Evolutionary conservation across 2,329 filamentous ascomycete genomes (phyloP), one percentile per base, ranked within the genome.

Genomic region (Aspergillus ochraceus): DNA sequence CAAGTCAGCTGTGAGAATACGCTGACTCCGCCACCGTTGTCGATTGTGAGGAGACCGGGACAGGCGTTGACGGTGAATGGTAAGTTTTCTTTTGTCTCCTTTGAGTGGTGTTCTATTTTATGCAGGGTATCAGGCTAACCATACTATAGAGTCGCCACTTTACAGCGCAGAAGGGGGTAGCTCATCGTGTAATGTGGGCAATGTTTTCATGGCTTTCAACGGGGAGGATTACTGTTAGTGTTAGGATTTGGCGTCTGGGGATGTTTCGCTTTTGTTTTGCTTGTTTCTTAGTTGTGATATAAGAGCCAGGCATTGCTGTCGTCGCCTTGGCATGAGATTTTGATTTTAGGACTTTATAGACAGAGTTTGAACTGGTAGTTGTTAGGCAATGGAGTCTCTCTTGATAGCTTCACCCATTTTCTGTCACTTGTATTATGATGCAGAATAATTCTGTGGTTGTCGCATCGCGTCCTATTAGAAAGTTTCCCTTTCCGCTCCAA

Each of bases 1-100:
- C 58, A 61, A 17, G 52, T 61, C 14, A 12, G 45, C 11, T 63
- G 61, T 32, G 61, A 63, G 54, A 50, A 57, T 14, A 12, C 10
- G 11, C 22, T 63, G 52, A 63, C 61, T 19, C 59, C 61, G 2
- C 26, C 36, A 2, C 49, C 30, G 6, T 30, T 52, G 50, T 14
- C 45, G 10, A 42, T 63, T 1, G 32, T 63, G 26, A 45, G 51
- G 4, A 52, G 26, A 17, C 61, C 61, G 4, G 19, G 2, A 3
- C 8, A 50, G 19, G 47, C 24, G 17, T 32, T 57, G 32, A 20
- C 46, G 6, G 54, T 57, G 49, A 47, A 57, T 42, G 12, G 54
- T 57, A 10, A 42, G 54, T 46, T 6, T 14, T 52, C n/a, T n/a
- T 11, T 45, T 24, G 24, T 6, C 8, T 30, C 30, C 20, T 17